phyloP scores from a whole-genome alignment of 2,329 filamentous ascomycete genomes.

The Furcasterigmium sp. region DNA sequence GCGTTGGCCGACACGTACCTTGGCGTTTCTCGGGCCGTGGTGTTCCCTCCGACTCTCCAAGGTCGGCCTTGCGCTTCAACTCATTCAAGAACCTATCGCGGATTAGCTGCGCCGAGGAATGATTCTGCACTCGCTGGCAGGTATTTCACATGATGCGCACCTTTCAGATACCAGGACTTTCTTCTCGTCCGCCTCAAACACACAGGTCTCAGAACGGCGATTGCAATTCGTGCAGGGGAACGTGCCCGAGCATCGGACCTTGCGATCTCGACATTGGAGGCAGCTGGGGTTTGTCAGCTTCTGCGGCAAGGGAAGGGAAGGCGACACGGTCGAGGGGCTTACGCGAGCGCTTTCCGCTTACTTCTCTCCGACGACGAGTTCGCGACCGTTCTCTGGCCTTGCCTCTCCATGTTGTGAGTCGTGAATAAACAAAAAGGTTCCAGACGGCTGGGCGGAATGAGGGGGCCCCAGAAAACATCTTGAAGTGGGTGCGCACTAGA shows the following conservation, averaged over 20 bases:
- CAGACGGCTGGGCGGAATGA: too few species aligned
- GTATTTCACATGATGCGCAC: background rate
- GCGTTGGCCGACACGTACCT: background rate
- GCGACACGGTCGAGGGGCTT: background rate
- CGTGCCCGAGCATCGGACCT: conserved; percentile 7
- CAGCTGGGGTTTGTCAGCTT: conserved; percentile 6
- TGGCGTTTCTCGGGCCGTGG: background rate
- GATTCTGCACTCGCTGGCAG: too few species aligned
- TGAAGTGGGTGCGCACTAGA: too few species aligned
- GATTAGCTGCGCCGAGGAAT: too few species aligned
- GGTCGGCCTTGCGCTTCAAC: conserved; percentile 6
- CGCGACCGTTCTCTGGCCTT: background rate
- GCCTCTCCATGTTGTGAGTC: too few species aligned
- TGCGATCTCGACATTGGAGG: conserved; percentile 6
- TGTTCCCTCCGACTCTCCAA: background rate
- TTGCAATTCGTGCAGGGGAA: conserved; percentile 5
- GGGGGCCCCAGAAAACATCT: too few species aligned
- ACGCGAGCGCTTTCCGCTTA: conserved; percentile 1
- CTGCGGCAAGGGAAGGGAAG: background rate
- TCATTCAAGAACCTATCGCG: conserved; percentile 2
- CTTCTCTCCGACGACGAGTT: background rate
- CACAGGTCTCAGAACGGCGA: conserved; percentile 4
- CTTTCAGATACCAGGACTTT: conserved; percentile 8
- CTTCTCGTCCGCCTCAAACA: conserved; percentile 8
- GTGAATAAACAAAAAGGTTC: too few species aligned